Evolutionary conservation across 1,139 yeast genomes (phyloP).

Genomic region (Protomyces lactucae-debilis): DNA sequence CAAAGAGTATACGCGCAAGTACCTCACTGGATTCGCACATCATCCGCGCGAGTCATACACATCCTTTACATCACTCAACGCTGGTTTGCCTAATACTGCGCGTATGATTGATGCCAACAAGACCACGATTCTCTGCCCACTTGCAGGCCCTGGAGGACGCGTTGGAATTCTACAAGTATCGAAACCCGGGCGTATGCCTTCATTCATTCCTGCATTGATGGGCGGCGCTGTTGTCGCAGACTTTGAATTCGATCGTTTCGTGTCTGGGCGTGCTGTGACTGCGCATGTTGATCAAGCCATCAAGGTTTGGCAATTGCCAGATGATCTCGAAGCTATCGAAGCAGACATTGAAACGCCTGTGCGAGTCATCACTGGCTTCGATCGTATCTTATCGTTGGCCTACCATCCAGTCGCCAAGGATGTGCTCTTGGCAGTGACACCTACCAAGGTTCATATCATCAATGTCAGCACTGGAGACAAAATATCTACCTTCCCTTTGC

Average conservation of each 20-base stretch:
- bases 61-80: slow-evolving; percentile 18
- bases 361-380: slow-evolving; percentile 9
- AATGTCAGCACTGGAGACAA: slow-evolving; percentile 3
- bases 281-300: slow-evolving; percentile 16
- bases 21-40: slow-evolving; percentile 11
- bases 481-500: neutral
- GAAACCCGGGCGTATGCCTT: slow-evolving; percentile 17
- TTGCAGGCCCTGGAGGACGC: slow-evolving; percentile 24
- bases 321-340: slow-evolving; percentile 5
- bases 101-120: slow-evolving; percentile 18
- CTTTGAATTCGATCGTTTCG: slow-evolving; percentile 16
- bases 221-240: slow-evolving; percentile 24
- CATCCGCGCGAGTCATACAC: slow-evolving; percentile 21
- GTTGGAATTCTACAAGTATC: neutral
- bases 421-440: slow-evolving; percentile 12
- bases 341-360: slow-evolving; percentile 16
- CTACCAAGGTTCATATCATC: slow-evolving; percentile 11
- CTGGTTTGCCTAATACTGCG: slow-evolving; percentile 21
- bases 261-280: slow-evolving; percentile 7
- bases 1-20: slow-evolving; percentile 18
- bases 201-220: slow-evolving; percentile 5
- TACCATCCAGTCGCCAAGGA: slow-evolving; percentile 8
- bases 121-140: slow-evolving; percentile 3
- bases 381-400: slow-evolving; percentile 10
- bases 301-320: slow-evolving; percentile 15